Base-by-base conservation (phyloP, 73 alveolate species). In the Paramecium tetraurelia region DNA sequence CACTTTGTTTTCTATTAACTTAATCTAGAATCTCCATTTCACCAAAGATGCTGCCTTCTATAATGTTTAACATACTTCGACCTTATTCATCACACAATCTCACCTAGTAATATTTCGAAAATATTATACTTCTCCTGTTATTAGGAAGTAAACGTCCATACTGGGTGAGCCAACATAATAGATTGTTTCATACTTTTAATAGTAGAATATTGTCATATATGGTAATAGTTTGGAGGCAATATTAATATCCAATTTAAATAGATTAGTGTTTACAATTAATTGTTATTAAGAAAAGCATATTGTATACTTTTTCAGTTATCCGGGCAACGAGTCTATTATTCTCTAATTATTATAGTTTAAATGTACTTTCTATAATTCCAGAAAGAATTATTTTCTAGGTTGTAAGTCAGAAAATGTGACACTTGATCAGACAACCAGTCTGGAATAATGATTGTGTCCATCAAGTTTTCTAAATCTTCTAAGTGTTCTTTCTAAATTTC, bases 41-140 rank as follows among this genome's bases (percentile, higher is more conserved):
- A 31, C 90, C 90, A 80, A 80, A 80, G 0, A 80, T 80, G 14
- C 43, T 22, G 4, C 90, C 90, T 48, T 80, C 90, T 0, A 44
- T 33, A 0, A 80, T 80, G 14, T 48, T 80, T 20, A 80, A 27
- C n/a, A 80, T 53, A 7, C 75, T 24, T 38, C 29, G 9, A 20
- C 90, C 90, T 31, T 80, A 18, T 18, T 24, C 57, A 80, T 80
- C 75, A 24, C 76, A 44, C 14, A 80, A 35, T 80, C 90, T 80
- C 41, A 63, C 84, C 84, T 63, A 59, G 14, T 18, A 53, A 16
- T 11, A 27, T 63, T 31, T 22, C 10, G 12, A 27, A 12, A 2
- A 27, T 22, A 63, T 31, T 2, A 63, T 80, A 80, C 90, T 80
- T 80, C 90, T 24, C 90, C 90, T 11, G 90, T 80, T 22, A 80